Evolutionary conservation across 192 early-diverging fungal genomes (phyloP), one percentile per base, ranked within the genome.

Genomic region (Thamnidium elegans): DNA sequence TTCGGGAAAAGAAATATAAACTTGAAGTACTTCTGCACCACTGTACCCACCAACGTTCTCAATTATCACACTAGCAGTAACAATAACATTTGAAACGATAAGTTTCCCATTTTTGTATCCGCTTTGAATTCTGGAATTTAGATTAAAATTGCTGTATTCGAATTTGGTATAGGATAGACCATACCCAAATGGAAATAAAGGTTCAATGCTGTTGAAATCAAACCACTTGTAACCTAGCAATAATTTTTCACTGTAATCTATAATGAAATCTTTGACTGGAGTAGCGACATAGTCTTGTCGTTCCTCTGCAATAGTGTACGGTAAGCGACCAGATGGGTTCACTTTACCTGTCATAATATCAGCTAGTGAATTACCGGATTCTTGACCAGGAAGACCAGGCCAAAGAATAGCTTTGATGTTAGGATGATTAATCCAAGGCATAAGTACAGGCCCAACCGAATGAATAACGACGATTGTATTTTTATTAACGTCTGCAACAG

Each of bases 101-200:
- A 1, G 42, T 6, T 39, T 15, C 10, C 13, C 36, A 7, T 34
- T 34, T 34, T 6, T 39, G 26, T 26, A 26, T 26, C 3, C 26
- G 3, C 26, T 26, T 26, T 26, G 1, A 26, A 36, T 26, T 4
- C 31, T 21, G 0, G 58, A 43, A 20, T 50, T 11, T 13, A 71
- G 17, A 11, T 56, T 36, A 7, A 86, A 26, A 11, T 77, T 47
- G 10, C 58, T 61, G 61, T 88, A 89, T 6, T 52, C 51, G 70
- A 88, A 89, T 10, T 19, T 75, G 20, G 87, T 78, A 74, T 89
- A 89, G 5, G 87, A 89, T 5, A 89, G 66, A 60, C 87, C 87
- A 64, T 76, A 74, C n/a, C 87, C 87, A 65, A 89, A 89, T 19
- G 43, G 64, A 56, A 82, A 87, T 34, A 81, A 31, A 55, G 86